These are phyloP conservation scores for Candida alai DNA, from an alignment of 805 yeast species.

Conservation along the genomic window DNA sequence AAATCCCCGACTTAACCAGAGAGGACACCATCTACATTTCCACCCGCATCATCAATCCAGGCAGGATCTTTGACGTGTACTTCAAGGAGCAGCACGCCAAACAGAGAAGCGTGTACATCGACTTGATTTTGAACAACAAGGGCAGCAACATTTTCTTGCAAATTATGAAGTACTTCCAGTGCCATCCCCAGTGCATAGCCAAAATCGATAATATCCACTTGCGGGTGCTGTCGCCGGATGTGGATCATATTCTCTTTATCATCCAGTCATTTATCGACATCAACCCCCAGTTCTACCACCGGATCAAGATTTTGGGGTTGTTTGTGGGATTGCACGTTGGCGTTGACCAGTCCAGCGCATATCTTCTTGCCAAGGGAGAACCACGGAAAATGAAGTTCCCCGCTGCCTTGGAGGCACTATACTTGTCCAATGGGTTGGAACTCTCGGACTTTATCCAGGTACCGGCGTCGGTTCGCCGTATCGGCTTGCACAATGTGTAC, in stretches of 20 bases:
- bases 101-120: conserved; percentile 7
- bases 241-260: conserved; percentile 4
- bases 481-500: conserved; percentile 7
- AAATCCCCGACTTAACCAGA: conserved; percentile 1
- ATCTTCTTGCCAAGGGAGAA: conserved; percentile 1
- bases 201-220: conserved; percentile 5
- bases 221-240: conserved; percentile 8
- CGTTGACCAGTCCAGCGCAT: conserved; percentile 1
- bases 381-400: conserved; percentile 6
- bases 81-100: conserved; percentile 4
- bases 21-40: conserved; percentile 7
- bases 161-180: conserved; percentile 7
- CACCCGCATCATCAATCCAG: conserved; percentile 9
- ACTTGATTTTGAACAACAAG: conserved; percentile 9
- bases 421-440: conserved; percentile 6
- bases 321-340: conserved; percentile 9
- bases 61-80: conserved; percentile 4
- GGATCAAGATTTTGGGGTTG: conserved; percentile 8
- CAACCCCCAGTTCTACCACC: conserved; percentile 2
- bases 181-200: background rate
- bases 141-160: conserved; percentile 9
- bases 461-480: conserved; percentile 4
- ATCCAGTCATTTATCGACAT: conserved; percentile 5
- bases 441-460: conserved; percentile 6
- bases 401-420: conserved; percentile 5